Base-by-base conservation (phyloP, 352 stramenopile species). In the Nothophytophthora sp. region DNA sequence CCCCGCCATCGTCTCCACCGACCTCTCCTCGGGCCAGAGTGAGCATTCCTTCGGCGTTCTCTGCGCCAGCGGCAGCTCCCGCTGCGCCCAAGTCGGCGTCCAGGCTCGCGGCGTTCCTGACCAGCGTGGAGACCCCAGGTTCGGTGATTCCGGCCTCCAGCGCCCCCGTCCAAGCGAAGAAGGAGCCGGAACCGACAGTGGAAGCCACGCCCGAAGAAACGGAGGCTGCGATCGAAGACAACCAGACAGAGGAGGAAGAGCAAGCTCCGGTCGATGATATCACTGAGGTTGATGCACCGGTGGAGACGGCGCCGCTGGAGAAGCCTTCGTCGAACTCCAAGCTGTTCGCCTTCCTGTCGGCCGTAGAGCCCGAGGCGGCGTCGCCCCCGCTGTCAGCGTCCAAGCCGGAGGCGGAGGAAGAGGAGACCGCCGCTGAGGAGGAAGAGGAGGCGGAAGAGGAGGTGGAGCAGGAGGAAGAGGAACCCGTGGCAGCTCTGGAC, bases 31-130 rank as follows among this genome's bases (percentile, higher is more conserved):
- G 59, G 20, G 62, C 61, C 22, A 8, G 49, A 43, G 42, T 70
- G 37, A 72, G 45, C 37, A 72, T 74, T 41, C 60, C 66, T 10
- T 65, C 55, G 6, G 71, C 56, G 1, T 81, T 82, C 55, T 44
- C 60, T 15, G 49, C 48, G 5, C 22, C 66, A 0, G 37, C 70
- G 1, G 49, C 32, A 11, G 36, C 30, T 34, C 40, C 50, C 5
- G 49, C 58, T 15, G 52, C 67, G 18, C 51, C 50, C 25, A 68
- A 73, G 44, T 57, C 50, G 7, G 39, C 62, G 44, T 86, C 77
- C 2, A 86, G 80, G 46, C 55, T 91, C 2, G 74, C 80, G 5
- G 73, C 73, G 5, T 91, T 91, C 49, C 40, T 91, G 28, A 91
- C 49, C 51, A 84, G 64, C 9, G 80, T 91, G 3, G 70, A 85